phyloP scores from a whole-genome alignment of 805 yeast genomes.

The Candida wancherniae region DNA sequence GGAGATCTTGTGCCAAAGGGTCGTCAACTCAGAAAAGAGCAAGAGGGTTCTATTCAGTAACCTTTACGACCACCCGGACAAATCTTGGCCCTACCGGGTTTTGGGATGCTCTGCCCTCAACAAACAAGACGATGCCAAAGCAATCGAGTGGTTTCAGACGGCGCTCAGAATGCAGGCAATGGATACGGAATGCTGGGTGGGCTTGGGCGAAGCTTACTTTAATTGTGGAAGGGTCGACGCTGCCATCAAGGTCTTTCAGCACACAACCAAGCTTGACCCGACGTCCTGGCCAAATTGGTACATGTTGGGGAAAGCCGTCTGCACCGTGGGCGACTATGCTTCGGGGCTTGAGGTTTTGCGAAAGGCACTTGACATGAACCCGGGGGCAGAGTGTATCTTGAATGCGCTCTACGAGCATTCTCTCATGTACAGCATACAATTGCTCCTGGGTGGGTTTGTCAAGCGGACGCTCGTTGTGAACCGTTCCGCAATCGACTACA shows the following conservation, averaged over 20 bases:
- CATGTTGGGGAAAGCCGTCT: slow-evolving; percentile 60
- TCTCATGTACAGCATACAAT: slow-evolving; percentile 48
- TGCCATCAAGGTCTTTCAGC: slow-evolving; percentile 73
- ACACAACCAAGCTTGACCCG: slow-evolving; percentile 52
- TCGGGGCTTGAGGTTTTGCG: slow-evolving; percentile 50
- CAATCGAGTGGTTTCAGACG: slow-evolving; percentile 85
- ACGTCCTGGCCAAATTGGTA: slow-evolving; percentile 59
- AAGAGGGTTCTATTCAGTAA: slow-evolving; percentile 39
- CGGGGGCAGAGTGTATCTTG: slow-evolving; percentile 45
- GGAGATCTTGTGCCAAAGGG: slow-evolving; percentile 62
- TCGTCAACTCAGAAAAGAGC: slow-evolving; percentile 60
- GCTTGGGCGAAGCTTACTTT: slow-evolving; percentile 93
- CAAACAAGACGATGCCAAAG: slow-evolving; percentile 64
- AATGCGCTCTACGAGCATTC: slow-evolving; percentile 55
- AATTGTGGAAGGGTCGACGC: slow-evolving; percentile 85
- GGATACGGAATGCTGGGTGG: slow-evolving; percentile 85
- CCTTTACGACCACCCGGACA: slow-evolving; percentile 28
- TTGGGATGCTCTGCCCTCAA: slow-evolving; percentile 77
- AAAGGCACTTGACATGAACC: slow-evolving; percentile 36
- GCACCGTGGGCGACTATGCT: slow-evolving; percentile 61
- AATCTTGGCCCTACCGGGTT: slow-evolving; percentile 85
- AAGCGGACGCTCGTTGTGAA: slow-evolving; percentile 58
- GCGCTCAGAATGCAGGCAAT: slow-evolving; percentile 64
- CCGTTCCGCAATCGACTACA: slow-evolving; percentile 40
- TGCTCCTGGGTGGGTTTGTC: slow-evolving; percentile 56